These are phyloP conservation scores for Flaveria sonorensis DNA, from an alignment of 129 eudicot species.

Conservation along the genomic window DNA sequence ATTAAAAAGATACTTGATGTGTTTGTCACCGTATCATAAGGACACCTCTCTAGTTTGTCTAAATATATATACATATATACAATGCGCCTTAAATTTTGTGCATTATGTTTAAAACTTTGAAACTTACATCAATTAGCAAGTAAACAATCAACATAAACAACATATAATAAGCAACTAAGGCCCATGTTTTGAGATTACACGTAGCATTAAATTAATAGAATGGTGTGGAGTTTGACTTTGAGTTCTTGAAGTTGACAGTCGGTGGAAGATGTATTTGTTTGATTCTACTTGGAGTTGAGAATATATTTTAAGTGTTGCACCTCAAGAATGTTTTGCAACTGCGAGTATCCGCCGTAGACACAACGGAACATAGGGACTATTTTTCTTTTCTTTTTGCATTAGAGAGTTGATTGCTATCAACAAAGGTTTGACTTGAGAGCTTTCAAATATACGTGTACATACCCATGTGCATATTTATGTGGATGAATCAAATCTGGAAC, in stretches of 20 bases:
- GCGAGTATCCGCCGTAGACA: slow-evolving; percentile 43
- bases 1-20: too few species aligned
- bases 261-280: slow-evolving; percentile 41
- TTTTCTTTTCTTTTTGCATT: slow-evolving; percentile 9
- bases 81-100: slow-evolving; percentile 28
- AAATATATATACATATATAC: neutral
- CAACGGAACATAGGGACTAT: slow-evolving; percentile 27
- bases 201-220: slow-evolving; percentile 27
- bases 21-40: too few species aligned
- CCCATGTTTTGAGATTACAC: slow-evolving; percentile 37
- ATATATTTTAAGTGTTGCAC: slow-evolving; percentile 23
- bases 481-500: too few species aligned
- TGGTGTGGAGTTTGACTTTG: slow-evolving; percentile 40
- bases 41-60: too few species aligned
- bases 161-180: slow-evolving; percentile 20
- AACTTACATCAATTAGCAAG: slow-evolving; percentile 11
- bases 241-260: slow-evolving; percentile 47
- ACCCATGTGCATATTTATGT: too few species aligned
- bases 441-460: neutral
- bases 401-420: slow-evolving; percentile 11
- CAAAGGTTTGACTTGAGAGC: slow-evolving; percentile 33
- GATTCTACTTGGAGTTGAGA: slow-evolving; percentile 38
- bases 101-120: slow-evolving; percentile 21
- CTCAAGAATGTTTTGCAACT: slow-evolving; percentile 39
- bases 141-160: neutral